Evolutionary conservation across 2,329 filamentous ascomycete genomes (phyloP).

Genomic region (Rutstroemia sp.): DNA sequence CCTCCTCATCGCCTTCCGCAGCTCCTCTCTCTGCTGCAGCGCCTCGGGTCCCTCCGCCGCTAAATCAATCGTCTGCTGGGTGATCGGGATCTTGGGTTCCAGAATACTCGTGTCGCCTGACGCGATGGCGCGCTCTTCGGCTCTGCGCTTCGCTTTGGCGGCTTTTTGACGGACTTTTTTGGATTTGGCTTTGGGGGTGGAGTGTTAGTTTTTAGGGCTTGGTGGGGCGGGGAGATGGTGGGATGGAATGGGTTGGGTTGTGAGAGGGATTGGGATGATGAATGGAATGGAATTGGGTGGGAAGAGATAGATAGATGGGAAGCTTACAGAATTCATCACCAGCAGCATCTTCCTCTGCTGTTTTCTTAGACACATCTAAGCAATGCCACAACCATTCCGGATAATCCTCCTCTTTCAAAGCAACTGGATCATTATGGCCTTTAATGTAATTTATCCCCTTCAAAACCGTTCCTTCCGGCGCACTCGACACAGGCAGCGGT

Average conservation of each 20-base stretch:
- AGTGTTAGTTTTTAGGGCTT: neutral
- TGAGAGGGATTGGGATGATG: neutral
- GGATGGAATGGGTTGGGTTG: too few relatives aligned
- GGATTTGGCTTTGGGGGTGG: conserved; percentile 57
- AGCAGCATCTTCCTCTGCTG: conserved; percentile 39
- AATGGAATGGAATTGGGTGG: neutral
- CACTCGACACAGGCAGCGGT: conserved; percentile 13
- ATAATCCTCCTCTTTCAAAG: conserved; percentile 67
- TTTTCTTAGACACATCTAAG: conserved; percentile 53
- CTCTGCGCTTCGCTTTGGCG: conserved; percentile 51
- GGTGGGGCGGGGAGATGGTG: neutral
- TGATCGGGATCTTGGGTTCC: conserved; percentile 63
- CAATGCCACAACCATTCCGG: conserved; percentile 75
- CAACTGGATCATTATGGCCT: conserved; percentile 64
- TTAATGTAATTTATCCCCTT: conserved; percentile 74
- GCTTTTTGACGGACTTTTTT: conserved; percentile 72
- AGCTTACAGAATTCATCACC: conserved; percentile 79
- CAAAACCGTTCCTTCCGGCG: conserved; percentile 58
- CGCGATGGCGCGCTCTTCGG: conserved; percentile 53
- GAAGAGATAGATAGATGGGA: conserved; percentile 23
- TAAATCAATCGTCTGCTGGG: conserved; percentile 72
- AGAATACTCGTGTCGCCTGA: conserved; percentile 59
- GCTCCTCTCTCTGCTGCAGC: conserved; percentile 46
- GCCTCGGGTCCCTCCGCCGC: conserved; percentile 40
- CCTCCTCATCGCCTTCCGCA: conserved; percentile 65